phyloP scores from a whole-genome alignment of 192 early-diverging fungal species.

The Anaeromyces robustus region DNA sequence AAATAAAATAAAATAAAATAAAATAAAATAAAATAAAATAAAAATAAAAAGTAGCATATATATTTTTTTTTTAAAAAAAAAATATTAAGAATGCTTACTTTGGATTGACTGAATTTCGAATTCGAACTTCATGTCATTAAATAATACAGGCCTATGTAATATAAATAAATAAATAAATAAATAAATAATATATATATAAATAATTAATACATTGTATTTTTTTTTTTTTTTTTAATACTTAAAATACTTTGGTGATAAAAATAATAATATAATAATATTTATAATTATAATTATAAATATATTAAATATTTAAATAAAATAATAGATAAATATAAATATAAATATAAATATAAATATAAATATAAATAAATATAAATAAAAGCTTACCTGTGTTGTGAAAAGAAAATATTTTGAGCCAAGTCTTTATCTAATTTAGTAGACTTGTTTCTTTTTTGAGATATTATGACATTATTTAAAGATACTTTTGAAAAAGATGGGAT shows the following conservation, averaged over 20 bases:
- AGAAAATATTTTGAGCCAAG: not conserved
- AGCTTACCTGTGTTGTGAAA: not conserved
- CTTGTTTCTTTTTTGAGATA: not conserved
- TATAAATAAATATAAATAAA: not conserved
- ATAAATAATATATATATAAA: too few species aligned
- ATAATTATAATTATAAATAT: too few species aligned
- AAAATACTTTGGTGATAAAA: too few species aligned
- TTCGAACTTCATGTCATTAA: not conserved
- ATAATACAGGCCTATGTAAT: not conserved
- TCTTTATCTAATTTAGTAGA: not conserved
- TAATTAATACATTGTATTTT: too few species aligned
- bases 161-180: too few species aligned
- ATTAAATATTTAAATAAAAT: too few species aligned
- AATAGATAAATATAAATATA: too few species aligned
- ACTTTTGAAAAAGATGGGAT: not conserved
- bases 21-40: not conserved
- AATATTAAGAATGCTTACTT: not conserved
- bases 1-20: too few species aligned
- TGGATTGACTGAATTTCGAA: not conserved
- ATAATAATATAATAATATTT: too few species aligned
- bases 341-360: too few species aligned
- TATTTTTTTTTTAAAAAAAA: not conserved
- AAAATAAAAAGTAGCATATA: not conserved
- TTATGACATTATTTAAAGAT: not conserved
- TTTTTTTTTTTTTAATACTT: too few species aligned